Evolutionary conservation across 495 filamentous ascomycete genomes (phyloP).

Genomic region (Penicillium alfredii): DNA sequence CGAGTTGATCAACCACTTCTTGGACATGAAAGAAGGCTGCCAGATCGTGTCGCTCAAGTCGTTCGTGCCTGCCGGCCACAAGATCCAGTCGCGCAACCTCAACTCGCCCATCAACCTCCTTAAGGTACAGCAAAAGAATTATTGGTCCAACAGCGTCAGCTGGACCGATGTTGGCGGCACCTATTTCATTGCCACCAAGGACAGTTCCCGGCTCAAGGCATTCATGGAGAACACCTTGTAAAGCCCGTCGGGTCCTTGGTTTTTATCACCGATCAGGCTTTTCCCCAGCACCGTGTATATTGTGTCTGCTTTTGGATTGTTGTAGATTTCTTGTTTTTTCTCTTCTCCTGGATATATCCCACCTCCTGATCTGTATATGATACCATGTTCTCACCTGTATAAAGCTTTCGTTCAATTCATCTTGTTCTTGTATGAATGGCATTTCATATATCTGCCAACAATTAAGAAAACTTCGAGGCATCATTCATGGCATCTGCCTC

Average conservation of each 20-base stretch:
- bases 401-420: neutral
- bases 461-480: constrained; percentile 41
- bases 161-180: constrained; percentile 81
- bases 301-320: constrained; percentile 1
- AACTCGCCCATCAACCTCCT: constrained; percentile 74
- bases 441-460: too few relatives aligned
- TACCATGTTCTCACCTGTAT: constrained; percentile 15
- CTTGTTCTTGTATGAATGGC: neutral
- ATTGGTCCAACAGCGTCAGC: constrained; percentile 78
- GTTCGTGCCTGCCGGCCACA: constrained; percentile 67
- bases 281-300: constrained; percentile 5
- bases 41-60: constrained; percentile 79
- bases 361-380: constrained; percentile 15
- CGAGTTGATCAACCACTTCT: constrained; percentile 78
- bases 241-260: constrained; percentile 3
- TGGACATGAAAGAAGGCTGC: constrained; percentile 89
- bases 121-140: constrained; percentile 66
- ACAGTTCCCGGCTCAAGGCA: constrained; percentile 48
- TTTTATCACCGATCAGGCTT: constrained; percentile 1
- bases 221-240: constrained; percentile 38
- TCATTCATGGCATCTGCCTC: constrained; percentile 89
- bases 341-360: constrained; percentile 19
- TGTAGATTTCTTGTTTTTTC: constrained; percentile 19
- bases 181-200: constrained; percentile 85
- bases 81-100: constrained; percentile 61